Percentiles rank a stretch among this genome's conserved stretches.
Evolutionary conservation across 768 basidiomycete genomes (phyloP).

Genomic region (Epithele typhae): DNA sequence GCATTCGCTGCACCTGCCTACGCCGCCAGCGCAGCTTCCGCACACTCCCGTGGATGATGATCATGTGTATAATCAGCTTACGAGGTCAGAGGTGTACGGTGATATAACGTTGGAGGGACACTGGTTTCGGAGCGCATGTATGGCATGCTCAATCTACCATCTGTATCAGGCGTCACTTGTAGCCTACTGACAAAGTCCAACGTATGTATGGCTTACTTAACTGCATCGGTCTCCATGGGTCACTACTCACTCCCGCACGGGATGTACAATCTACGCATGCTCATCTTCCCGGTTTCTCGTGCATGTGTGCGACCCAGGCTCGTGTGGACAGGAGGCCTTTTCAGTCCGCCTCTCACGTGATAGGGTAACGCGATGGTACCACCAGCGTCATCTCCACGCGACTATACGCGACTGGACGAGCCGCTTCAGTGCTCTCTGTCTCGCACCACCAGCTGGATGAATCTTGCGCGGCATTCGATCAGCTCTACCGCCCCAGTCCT

Average conservation of each 20-base stretch:
- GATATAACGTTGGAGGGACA: constrained; percentile 2
- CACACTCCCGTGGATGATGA: constrained; percentile 13
- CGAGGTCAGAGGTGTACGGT: not conserved
- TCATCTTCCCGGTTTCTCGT: not conserved
- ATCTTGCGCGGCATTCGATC: constrained; percentile 82
- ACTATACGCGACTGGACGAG: not conserved
- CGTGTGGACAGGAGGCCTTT: constrained; percentile 3
- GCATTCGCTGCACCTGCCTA: constrained; percentile 5
- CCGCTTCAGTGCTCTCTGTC: constrained; percentile 3
- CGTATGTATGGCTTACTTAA: constrained; percentile 14
- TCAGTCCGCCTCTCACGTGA: constrained; percentile 10
- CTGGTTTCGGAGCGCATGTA: constrained; percentile 11
- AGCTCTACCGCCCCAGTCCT: constrained; percentile 69
- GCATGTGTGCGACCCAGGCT: not conserved
- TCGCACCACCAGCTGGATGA: constrained; percentile 49
- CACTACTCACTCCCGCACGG: not conserved
- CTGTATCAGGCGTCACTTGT: constrained; percentile 16
- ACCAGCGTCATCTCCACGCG: constrained; percentile 1
- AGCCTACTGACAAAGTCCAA: constrained; percentile 6
- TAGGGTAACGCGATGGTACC: constrained; percentile 10
- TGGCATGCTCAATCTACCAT: constrained; percentile 10
- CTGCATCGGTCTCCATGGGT: constrained; percentile 8
- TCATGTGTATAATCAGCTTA: not conserved
- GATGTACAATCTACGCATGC: constrained; percentile 6
- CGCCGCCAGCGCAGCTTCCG: constrained; percentile 6